These are phyloP conservation scores for Podospora comata DNA, from an alignment of 495 filamentous ascomycete genomes.

Conservation along the genomic window DNA sequence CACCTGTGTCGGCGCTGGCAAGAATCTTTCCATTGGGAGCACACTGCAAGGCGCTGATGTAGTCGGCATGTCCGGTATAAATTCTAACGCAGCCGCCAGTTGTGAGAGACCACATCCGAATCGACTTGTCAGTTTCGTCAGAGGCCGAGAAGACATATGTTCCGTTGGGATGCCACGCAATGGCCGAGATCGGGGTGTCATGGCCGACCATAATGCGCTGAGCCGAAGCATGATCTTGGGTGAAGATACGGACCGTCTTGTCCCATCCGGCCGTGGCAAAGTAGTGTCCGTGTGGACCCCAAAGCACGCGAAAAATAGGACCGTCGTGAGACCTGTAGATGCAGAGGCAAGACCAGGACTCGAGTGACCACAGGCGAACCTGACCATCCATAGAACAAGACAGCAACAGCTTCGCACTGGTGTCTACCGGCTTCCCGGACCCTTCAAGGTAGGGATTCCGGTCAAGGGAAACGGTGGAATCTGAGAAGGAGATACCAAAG, in stretches of 20 bases:
- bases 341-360: slow-evolving; percentile 83
- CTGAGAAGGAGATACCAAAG: slow-evolving; percentile 86
- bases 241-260: slow-evolving; percentile 85
- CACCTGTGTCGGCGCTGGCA: slow-evolving; percentile 79
- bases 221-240: slow-evolving; percentile 85
- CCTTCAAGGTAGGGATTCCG: slow-evolving; percentile 41
- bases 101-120: slow-evolving; percentile 94
- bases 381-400: slow-evolving; percentile 85
- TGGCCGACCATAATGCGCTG: slow-evolving; percentile 87
- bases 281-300: slow-evolving; percentile 94
- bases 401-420: slow-evolving; percentile 69
- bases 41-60: slow-evolving; percentile 77
- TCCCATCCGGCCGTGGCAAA: slow-evolving; percentile 85
- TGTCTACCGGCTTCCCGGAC: slow-evolving; percentile 52
- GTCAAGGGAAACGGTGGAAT: slow-evolving; percentile 57
- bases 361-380: slow-evolving; percentile 87
- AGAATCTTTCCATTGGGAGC: slow-evolving; percentile 82
- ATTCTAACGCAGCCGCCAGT: slow-evolving; percentile 82
- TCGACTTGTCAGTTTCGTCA: slow-evolving; percentile 73
- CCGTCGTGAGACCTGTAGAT: slow-evolving; percentile 89
- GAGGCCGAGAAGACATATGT: slow-evolving; percentile 89
- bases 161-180: slow-evolving; percentile 90
- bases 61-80: slow-evolving; percentile 86
- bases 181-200: slow-evolving; percentile 77
- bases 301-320: slow-evolving; percentile 81